phyloP scores from a whole-genome alignment of 2,329 filamentous ascomycete genomes.

The Thielaviopsis ethacetica region DNA sequence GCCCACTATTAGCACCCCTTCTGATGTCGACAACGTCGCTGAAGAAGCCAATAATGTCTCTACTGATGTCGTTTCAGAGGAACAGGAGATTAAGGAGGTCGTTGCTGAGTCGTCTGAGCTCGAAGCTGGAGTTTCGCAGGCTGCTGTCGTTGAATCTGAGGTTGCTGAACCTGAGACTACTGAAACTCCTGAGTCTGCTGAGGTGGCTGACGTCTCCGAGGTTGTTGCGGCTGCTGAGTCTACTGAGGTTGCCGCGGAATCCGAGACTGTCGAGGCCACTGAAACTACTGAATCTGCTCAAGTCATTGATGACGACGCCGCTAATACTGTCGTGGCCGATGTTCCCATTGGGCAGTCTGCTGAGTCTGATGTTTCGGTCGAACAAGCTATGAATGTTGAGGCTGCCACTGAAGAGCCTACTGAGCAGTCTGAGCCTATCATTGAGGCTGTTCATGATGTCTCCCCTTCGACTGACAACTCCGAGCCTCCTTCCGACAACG shows the following conservation, averaged over 20 bases:
- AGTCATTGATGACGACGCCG: background rate
- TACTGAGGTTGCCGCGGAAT: no score
- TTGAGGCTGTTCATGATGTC: background rate
- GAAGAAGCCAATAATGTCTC: background rate
- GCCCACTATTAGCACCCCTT: constrained; percentile 17
- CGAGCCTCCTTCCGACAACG: background rate
- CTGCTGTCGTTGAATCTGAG: background rate
- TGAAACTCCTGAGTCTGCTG: background rate
- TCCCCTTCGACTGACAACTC: background rate
- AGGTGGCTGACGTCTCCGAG: background rate
- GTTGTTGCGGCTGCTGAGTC: no score
- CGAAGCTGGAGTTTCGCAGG: constrained; percentile 5
- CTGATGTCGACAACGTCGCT: constrained; percentile 15
- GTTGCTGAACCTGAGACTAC: background rate
- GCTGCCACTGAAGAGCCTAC: background rate
- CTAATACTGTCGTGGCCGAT: background rate
- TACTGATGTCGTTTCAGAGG: background rate
- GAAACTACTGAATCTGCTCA: background rate
- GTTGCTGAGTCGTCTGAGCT: background rate
- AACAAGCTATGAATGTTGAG: background rate
- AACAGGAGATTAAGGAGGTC: background rate
- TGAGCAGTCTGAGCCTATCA: constrained; percentile 1
- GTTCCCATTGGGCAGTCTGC: no score
- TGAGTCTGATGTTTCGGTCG: background rate
- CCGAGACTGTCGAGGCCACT: background rate